A percentile compares a stretch with the other conserved stretches of the same genome.
Conservation (phyloP, 2,329 filamentous ascomycete species). For the Botryosphaeria agaves region DNA sequence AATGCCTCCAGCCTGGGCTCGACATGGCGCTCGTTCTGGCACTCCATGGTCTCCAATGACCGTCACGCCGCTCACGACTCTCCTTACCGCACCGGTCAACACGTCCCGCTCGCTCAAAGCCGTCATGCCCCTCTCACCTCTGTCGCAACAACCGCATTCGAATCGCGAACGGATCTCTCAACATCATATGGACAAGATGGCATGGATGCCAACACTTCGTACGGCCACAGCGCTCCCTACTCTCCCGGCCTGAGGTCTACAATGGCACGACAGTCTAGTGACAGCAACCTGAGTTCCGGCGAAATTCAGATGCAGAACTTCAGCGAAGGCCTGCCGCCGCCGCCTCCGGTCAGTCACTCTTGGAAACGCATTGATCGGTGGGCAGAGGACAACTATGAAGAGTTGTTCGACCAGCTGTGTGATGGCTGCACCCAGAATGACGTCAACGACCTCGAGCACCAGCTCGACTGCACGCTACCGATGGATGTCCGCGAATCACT, state of each 20-base stretch:
- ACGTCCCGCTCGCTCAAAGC: constrained; percentile 73
- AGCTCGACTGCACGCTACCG: constrained; percentile 84
- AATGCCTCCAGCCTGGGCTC: constrained; percentile 38
- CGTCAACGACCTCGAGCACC: constrained; percentile 89
- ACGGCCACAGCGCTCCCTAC: constrained; percentile 54
- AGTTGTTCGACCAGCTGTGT: constrained; percentile 83
- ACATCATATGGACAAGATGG: constrained; percentile 60
- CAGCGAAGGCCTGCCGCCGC: constrained; percentile 74
- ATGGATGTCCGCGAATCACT: constrained; percentile 87
- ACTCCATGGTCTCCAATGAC: constrained; percentile 56
- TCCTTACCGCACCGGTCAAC: constrained; percentile 76
- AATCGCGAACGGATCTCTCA: constrained; percentile 72
- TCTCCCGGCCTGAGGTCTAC: constrained; percentile 80
- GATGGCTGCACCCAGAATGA: constrained; percentile 89
- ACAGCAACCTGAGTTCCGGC: constrained; percentile 51
- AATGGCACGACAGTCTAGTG: constrained; percentile 43
- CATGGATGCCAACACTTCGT: constrained; percentile 39
- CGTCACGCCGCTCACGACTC: constrained; percentile 88
- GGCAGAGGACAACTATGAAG: constrained; percentile 88
- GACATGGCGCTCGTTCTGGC: constrained; percentile 85
- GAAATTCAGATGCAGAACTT: constrained; percentile 97
- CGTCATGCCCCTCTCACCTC: constrained; percentile 71
- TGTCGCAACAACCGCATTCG: constrained; percentile 67
- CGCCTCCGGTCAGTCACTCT: constrained; percentile 74
- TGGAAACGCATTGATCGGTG: constrained; percentile 91